Evolutionary conservation across 768 basidiomycete genomes (phyloP).

Genomic region (Neoboletus brunneissimus): DNA sequence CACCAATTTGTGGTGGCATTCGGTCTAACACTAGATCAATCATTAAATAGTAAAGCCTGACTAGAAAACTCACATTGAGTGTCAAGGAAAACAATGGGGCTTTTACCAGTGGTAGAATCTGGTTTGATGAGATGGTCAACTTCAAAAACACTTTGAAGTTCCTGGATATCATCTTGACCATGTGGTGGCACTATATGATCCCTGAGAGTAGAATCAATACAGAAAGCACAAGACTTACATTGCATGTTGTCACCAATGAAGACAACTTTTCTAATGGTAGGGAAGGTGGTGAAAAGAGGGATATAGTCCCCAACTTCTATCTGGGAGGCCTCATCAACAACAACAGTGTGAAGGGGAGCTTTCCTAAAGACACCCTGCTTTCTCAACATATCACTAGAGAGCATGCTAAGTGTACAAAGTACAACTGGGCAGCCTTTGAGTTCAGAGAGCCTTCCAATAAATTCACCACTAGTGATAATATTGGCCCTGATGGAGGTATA

Average conservation of each 20-base stretch:
- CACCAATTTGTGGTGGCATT: slow-evolving; percentile 79
- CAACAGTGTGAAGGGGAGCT: slow-evolving; percentile 44
- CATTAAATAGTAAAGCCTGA: neutral
- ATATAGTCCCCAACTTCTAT: slow-evolving; percentile 57
- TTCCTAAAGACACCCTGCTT: slow-evolving; percentile 18
- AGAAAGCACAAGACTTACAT: slow-evolving; percentile 40
- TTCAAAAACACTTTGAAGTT: slow-evolving; percentile 77
- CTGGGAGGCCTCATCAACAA: slow-evolving; percentile 68
- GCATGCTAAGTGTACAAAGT: slow-evolving; percentile 77
- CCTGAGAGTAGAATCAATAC: slow-evolving; percentile 28
- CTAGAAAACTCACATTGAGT: slow-evolving; percentile 61
- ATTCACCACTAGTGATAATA: slow-evolving; percentile 49
- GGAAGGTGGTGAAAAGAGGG: slow-evolving; percentile 34
- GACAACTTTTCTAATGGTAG: slow-evolving; percentile 47
- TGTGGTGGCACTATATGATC: slow-evolving; percentile 65
- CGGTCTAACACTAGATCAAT: slow-evolving; percentile 50
- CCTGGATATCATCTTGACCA: slow-evolving; percentile 67
- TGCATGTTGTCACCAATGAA: slow-evolving; percentile 71
- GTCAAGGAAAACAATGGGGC: slow-evolving; percentile 53
- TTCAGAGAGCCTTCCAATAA: slow-evolving; percentile 30
- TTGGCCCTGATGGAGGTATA: slow-evolving; percentile 50
- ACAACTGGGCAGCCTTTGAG: slow-evolving; percentile 51
- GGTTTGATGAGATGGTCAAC: slow-evolving; percentile 50
- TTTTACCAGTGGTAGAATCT: slow-evolving; percentile 19
- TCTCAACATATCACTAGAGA: slow-evolving; percentile 42